Base-by-base conservation (phyloP, 1,284 basidiomycete species). In the Cutaneotrichosporon dermatis region DNA sequence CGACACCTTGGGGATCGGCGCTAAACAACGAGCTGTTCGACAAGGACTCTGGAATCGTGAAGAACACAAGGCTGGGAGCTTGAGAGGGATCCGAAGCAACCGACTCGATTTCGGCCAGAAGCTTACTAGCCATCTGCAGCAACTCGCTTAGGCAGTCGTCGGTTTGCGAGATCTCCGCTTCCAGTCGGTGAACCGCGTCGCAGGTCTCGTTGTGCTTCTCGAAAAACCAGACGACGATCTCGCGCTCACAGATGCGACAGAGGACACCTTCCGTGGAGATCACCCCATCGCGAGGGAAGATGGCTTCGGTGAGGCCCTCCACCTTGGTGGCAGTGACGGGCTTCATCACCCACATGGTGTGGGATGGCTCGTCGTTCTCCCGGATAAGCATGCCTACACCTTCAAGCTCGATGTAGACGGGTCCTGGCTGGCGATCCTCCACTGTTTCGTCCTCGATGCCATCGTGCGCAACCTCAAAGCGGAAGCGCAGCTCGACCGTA, bases 181-280 rank as follows among this genome's bases (percentile, higher is more conserved):
- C 96, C 64, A 99, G 83, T 48, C 92, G 87, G 77, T 99, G 96
- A 1, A 92, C 88, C 79, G 98, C 96, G 69, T 88, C 92, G 76
- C 96, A 99, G 9, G 95, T 99, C 80, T 99, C 96, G 82, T 94
- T 98, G 81, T 99, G 96, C 81, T 98, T 98, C 79, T 98, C 96
- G 74, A 99, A 99, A 81, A 95, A 99, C 94, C 96, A 99, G 60
- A 95, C 89, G 2, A 96, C 94, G 57, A 99, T 89, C 69, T 90
- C 88, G 70, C 90, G 87, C 79, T 99, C 96, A 81, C 96, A 99
- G 66, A 99, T 99, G 51, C 96, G 90, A 80, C 96, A 99, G 15
- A 99, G 83, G 43, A 99, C 88, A n/a, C 86, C 87, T 66, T 92
- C 87, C 33, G 85, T 86, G 69, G 86, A 88, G 73, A 96, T 87